These are phyloP conservation scores for Leptosphaerulina australis DNA, from an alignment of 2,329 filamentous ascomycete species.

Conservation along the genomic window DNA sequence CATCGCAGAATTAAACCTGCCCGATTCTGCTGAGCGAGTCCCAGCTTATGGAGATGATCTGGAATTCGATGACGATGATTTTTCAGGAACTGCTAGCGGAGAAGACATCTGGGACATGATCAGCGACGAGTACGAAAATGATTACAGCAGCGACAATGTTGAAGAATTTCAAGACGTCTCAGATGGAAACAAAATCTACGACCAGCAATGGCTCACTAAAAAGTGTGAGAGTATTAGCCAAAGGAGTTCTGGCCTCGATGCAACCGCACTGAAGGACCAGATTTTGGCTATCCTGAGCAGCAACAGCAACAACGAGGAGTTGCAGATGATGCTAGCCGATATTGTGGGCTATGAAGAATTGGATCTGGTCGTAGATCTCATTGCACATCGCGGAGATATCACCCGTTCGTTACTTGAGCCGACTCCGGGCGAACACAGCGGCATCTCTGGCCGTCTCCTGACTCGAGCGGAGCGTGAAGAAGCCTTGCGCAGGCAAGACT, in stretches of 20 bases:
- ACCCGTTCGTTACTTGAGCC: constrained; percentile 38
- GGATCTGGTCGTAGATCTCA: constrained; percentile 90
- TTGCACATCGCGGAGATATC: constrained; percentile 75
- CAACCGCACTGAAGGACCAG: constrained; percentile 76
- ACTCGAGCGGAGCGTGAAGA: constrained; percentile 80
- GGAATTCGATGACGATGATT: constrained; percentile 69
- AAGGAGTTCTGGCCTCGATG: constrained; percentile 69
- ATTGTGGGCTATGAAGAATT: constrained; percentile 92
- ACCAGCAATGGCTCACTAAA: constrained; percentile 71
- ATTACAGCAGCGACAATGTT: constrained; percentile 68
- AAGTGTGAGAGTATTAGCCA: constrained; percentile 71
- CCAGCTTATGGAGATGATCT: constrained; percentile 63
- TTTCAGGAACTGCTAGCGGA: constrained; percentile 65
- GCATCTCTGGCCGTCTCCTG: constrained; percentile 65
- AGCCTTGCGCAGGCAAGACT: constrained; percentile 74
- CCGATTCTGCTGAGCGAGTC: constrained; percentile 53
- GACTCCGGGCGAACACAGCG: constrained; percentile 49
- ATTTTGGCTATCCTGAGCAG: constrained; percentile 76
- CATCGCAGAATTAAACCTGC: constrained; percentile 72
- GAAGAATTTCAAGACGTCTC: constrained; percentile 57
- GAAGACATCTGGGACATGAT: constrained; percentile 95
- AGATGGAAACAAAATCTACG: constrained; percentile 52
- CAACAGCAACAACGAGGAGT: constrained; percentile 72
- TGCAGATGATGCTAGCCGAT: constrained; percentile 90
- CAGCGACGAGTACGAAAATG: constrained; percentile 71